phyloP scores from a whole-genome alignment of 2,329 filamentous ascomycete genomes.

The Diplodia scrobiculata region DNA sequence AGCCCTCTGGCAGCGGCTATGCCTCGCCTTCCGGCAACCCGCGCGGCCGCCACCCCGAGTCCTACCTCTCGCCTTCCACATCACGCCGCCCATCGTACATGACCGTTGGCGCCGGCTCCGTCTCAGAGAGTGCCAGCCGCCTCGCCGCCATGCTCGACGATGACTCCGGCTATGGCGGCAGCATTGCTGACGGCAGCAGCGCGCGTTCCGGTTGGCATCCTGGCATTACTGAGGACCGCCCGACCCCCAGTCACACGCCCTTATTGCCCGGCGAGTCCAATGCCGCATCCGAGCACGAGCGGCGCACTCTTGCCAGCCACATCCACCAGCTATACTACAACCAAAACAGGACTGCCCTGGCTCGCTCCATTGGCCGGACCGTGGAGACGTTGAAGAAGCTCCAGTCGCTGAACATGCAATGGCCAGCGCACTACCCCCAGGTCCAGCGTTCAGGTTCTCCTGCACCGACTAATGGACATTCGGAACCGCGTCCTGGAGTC shows the following conservation, averaged over 20 bases:
- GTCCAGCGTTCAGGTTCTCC: slow-evolving; percentile 59
- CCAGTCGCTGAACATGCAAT: slow-evolving; percentile 84
- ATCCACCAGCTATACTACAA: slow-evolving; percentile 95
- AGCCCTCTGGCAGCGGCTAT: slow-evolving; percentile 35
- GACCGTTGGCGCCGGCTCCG: slow-evolving; percentile 81
- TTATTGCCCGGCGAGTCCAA: slow-evolving; percentile 53
- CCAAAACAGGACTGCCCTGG: slow-evolving; percentile 83
- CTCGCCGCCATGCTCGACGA: slow-evolving; percentile 79
- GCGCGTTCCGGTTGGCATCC: slow-evolving; percentile 57
- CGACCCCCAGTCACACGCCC: slow-evolving; percentile 59
- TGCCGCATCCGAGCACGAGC: slow-evolving; percentile 61
- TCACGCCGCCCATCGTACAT: slow-evolving; percentile 67
- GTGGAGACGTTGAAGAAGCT: slow-evolving; percentile 80
- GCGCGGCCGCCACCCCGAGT: slow-evolving; percentile 33
- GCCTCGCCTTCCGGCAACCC: slow-evolving; percentile 31
- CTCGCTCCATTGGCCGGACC: slow-evolving; percentile 80
- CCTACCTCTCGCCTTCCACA: slow-evolving; percentile 20
- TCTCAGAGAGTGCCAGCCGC: slow-evolving; percentile 77
- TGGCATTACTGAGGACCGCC: slow-evolving; percentile 59
- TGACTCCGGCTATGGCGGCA: slow-evolving; percentile 91
- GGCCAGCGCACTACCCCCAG: slow-evolving; percentile 94
- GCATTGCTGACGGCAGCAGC: slow-evolving; percentile 66
- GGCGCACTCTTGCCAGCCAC: slow-evolving; percentile 72
- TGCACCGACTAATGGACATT: slow-evolving; percentile 39
- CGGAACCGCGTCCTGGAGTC: slow-evolving; percentile 60